Percentiles rank a stretch among this genome's conserved stretches.
Evolutionary conservation across 768 basidiomycete genomes (phyloP).

Genomic region (Tulasnella sp.): DNA sequence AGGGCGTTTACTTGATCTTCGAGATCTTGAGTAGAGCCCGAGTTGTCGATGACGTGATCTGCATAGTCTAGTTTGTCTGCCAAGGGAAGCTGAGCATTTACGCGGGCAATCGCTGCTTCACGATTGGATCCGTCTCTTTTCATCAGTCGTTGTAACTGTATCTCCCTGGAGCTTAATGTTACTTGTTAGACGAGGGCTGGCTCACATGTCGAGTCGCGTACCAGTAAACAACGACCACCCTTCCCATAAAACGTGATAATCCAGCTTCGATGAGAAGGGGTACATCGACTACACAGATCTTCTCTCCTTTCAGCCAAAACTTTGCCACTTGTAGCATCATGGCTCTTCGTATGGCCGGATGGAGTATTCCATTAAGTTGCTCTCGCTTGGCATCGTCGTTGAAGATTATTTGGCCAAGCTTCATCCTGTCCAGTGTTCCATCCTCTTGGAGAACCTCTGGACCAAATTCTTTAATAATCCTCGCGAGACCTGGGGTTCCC

Average conservation of each 20-base stretch:
- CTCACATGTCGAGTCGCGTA: constrained; percentile 27
- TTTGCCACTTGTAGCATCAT: constrained; percentile 57
- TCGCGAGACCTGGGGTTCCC: constrained; percentile 61
- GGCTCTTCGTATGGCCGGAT: constrained; percentile 76
- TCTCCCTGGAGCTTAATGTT: constrained; percentile 50
- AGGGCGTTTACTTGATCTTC: constrained; percentile 40
- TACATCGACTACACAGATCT: constrained; percentile 74
- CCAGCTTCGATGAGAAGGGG: constrained; percentile 85
- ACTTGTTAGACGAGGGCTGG: background rate
- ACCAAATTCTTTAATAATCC: constrained; percentile 64
- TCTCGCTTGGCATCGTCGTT: constrained; percentile 56
- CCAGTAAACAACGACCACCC: constrained; percentile 88
- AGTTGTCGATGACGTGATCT: constrained; percentile 80
- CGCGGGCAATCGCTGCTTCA: constrained; percentile 57
- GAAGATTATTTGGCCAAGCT: constrained; percentile 77
- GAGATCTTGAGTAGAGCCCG: constrained; percentile 58
- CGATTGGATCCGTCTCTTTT: constrained; percentile 52
- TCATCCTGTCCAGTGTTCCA: constrained; percentile 68
- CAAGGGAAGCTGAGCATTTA: constrained; percentile 72
- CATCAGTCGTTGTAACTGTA: constrained; percentile 78
- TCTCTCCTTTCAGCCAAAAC: constrained; percentile 67
- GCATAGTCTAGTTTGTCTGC: constrained; percentile 70
- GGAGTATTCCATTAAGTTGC: constrained; percentile 71
- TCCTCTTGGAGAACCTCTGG: constrained; percentile 47
- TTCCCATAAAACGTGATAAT: constrained; percentile 70